phyloP scores from a whole-genome alignment of 139 green algal genomes.

The Chlorella vulgaris region DNA sequence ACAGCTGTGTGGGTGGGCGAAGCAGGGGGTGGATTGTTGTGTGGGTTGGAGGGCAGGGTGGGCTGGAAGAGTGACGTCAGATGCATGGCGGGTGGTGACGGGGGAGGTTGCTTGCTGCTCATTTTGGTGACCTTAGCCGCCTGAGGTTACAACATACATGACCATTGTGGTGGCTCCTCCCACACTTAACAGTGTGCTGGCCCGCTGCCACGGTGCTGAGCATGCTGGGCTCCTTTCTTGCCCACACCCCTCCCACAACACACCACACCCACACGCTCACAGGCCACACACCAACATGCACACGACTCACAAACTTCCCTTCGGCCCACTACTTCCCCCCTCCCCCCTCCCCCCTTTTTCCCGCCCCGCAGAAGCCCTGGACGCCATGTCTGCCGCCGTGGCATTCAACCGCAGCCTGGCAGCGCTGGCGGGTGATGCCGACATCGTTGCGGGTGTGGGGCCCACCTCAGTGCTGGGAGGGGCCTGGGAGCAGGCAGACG shows the following conservation, averaged over 20 bases:
- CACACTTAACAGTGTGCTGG: too few relatives aligned
- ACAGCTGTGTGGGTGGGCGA: neutral
- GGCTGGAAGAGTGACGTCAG: too few relatives aligned
- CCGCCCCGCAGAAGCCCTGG: conserved; percentile 13
- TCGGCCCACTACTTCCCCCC: neutral
- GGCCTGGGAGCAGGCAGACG: conserved; percentile 39
- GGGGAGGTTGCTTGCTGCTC: too few relatives aligned
- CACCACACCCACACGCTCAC: neutral
- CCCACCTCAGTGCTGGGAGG: conserved; percentile 47
- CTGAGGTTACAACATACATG: too few relatives aligned
- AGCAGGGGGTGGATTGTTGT: neutral
- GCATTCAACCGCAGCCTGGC: conserved; percentile 42
- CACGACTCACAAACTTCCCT: too few relatives aligned
- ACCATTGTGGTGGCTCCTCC: too few relatives aligned
- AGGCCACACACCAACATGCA: too few relatives aligned
- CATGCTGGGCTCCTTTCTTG: too few relatives aligned
- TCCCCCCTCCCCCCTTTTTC: neutral
- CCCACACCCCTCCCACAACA: neutral
- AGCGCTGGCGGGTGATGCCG: conserved; percentile 32
- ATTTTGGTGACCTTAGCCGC: too few relatives aligned
- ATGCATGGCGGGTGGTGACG: too few relatives aligned
- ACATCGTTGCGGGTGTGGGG: conserved; percentile 58
- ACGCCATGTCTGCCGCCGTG: conserved; percentile 9
- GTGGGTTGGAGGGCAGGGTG: too few relatives aligned
- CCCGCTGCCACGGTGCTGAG: too few relatives aligned